Evolutionary conservation across 1,284 basidiomycete genomes (phyloP).

Genomic region (Cutaneotrichosporon mucoides): DNA sequence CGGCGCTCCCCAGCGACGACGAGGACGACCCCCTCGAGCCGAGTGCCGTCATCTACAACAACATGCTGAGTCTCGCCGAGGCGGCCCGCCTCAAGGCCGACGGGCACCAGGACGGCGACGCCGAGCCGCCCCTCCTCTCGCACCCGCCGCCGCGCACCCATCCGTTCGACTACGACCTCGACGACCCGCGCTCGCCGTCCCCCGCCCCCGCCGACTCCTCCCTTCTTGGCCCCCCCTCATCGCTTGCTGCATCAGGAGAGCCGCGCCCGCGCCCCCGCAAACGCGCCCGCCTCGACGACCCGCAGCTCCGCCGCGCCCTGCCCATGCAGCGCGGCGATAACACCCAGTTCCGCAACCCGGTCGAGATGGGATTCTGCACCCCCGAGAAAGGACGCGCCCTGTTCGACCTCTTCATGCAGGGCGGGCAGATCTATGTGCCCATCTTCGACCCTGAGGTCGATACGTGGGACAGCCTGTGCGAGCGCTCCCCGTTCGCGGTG

Average conservation of each 20-base stretch:
- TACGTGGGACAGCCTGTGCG: slow-evolving; percentile 59
- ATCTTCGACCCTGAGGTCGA: slow-evolving; percentile 72
- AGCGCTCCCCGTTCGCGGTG: slow-evolving; percentile 39
- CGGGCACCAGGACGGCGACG: slow-evolving; percentile 15
- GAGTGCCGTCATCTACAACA: slow-evolving; percentile 32
- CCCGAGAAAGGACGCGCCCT: slow-evolving; percentile 71
- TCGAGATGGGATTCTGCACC: slow-evolving; percentile 59
- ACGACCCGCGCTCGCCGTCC: no score
- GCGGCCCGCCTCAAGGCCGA: slow-evolving; percentile 43
- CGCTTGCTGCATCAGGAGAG: background rate
- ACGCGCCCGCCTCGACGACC: slow-evolving; percentile 2
- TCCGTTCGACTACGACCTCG: slow-evolving; percentile 16
- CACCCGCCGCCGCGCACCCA: background rate
- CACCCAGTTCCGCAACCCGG: slow-evolving; percentile 33
- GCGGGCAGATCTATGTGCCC: slow-evolving; percentile 79
- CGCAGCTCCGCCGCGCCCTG: slow-evolving; percentile 15
- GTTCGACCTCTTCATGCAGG: slow-evolving; percentile 69
- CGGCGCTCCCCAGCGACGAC: slow-evolving; percentile 21
- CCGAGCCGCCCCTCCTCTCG: background rate
- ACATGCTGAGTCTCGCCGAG: slow-evolving; percentile 47
- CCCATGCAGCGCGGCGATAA: slow-evolving; percentile 30
- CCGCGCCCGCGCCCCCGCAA: slow-evolving; percentile 5
- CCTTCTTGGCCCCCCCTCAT: no score
- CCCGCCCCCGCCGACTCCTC: no score
- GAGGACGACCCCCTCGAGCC: slow-evolving; percentile 31